phyloP scores from a whole-genome alignment of 2,329 filamentous ascomycete genomes.

The Shiraia bambusicola region DNA sequence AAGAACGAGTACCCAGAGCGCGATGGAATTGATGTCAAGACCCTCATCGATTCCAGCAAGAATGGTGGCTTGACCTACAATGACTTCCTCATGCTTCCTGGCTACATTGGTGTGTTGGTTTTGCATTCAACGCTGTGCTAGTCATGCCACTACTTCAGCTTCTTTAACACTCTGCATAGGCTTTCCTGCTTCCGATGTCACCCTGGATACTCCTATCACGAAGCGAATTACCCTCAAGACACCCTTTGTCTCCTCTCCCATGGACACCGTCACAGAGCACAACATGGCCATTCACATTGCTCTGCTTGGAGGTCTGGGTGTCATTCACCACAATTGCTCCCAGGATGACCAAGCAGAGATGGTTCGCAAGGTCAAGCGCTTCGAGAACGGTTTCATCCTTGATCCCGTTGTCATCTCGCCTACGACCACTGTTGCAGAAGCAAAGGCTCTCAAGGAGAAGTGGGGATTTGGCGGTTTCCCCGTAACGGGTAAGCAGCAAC shows the following conservation, averaged over 20 bases:
- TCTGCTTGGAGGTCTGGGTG: constrained; percentile 81
- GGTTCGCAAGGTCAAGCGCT: constrained; percentile 98
- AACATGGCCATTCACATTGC: constrained; percentile 99
- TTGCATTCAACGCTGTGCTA: constrained; percentile 6
- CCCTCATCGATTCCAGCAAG: constrained; percentile 86
- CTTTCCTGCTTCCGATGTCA: constrained; percentile 88
- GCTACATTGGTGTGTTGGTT: constrained; percentile 74
- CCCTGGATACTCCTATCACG: constrained; percentile 87
- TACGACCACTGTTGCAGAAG: constrained; percentile 85
- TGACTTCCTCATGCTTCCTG: constrained; percentile 94
- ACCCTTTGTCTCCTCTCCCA: constrained; percentile 94
- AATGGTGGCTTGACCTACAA: constrained; percentile 97
- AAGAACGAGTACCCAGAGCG: constrained; percentile 71
- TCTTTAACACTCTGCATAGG: constrained; percentile 48
- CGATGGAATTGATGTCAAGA: constrained; percentile 85
- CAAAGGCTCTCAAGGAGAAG: constrained; percentile 89
- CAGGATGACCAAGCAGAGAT: constrained; percentile 96
- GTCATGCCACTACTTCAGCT: not conserved
- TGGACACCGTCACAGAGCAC: constrained; percentile 99
- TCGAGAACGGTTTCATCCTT: constrained; percentile 97
- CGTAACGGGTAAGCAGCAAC: constrained; percentile 82
- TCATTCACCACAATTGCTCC: constrained; percentile 99
- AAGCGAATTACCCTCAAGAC: constrained; percentile 96
- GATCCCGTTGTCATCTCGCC: constrained; percentile 92
- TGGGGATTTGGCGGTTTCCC: constrained; percentile 99